A percentile compares a stretch with the other conserved stretches of the same genome.
Conservation (phyloP, 768 basidiomycete genomes). For the Tephrocybe sp. region DNA sequence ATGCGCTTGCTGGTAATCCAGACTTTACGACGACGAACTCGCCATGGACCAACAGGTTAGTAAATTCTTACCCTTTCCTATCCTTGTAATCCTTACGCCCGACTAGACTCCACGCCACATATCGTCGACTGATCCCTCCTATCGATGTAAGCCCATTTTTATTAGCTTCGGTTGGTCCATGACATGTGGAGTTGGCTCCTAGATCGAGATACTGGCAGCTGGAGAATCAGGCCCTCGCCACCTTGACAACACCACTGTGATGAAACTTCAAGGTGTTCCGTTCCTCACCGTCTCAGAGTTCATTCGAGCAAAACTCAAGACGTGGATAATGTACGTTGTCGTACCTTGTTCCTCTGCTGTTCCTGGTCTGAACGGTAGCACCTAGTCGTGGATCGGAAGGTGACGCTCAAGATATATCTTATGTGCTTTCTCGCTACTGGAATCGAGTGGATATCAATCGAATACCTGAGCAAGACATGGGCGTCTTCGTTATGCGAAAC, state of each 20-base stretch:
- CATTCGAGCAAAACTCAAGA: slow-evolving; percentile 78
- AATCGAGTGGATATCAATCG: slow-evolving; percentile 83
- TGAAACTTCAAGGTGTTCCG: slow-evolving; percentile 66
- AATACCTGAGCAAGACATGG: slow-evolving; percentile 84
- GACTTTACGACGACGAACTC: slow-evolving; percentile 68
- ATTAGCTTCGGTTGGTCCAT: neutral
- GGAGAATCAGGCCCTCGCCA: slow-evolving; percentile 79
- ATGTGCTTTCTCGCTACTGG: slow-evolving; percentile 73
- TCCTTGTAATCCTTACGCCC: slow-evolving; percentile 9
- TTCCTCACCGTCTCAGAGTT: slow-evolving; percentile 87
- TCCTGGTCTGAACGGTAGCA: slow-evolving; percentile 16
- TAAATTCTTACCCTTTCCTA: slow-evolving; percentile 4
- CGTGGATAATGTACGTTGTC: slow-evolving; percentile 70
- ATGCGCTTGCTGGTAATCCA: slow-evolving; percentile 62
- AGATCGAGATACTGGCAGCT: slow-evolving; percentile 84
- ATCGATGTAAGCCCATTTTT: slow-evolving; percentile 56
- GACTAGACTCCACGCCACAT: slow-evolving; percentile 68
- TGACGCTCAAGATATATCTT: slow-evolving; percentile 78
- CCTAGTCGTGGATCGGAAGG: slow-evolving; percentile 63
- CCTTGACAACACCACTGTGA: slow-evolving; percentile 65
- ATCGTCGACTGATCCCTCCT: slow-evolving; percentile 71
- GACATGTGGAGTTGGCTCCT: slow-evolving; percentile 7
- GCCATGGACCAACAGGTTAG: slow-evolving; percentile 84
- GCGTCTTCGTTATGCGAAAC: slow-evolving; percentile 61
- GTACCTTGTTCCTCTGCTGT: slow-evolving; percentile 7